A percentile compares a stretch with the other conserved stretches of the same genome.
Evolutionary conservation across 2,329 filamentous ascomycete species (phyloP).

Genomic region (Capronia epimyces): DNA sequence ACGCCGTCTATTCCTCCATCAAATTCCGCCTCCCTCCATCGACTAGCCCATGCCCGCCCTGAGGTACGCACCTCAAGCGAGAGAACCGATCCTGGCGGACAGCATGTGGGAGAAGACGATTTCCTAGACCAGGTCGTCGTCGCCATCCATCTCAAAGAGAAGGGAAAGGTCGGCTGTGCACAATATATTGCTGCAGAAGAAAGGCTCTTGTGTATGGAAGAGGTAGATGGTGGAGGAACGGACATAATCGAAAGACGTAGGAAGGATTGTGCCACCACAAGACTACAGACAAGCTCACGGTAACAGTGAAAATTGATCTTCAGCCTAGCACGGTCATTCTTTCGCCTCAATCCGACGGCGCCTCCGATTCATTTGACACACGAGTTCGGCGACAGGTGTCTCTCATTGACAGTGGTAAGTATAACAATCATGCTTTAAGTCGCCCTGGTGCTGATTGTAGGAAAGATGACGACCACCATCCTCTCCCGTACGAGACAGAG

Average conservation of each 20-base stretch:
- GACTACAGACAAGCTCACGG: slow-evolving; percentile 25
- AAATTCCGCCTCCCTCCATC: background rate
- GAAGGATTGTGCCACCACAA: slow-evolving; percentile 16
- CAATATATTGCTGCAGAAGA: slow-evolving; percentile 71
- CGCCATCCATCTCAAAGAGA: slow-evolving; percentile 69
- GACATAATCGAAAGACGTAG: slow-evolving; percentile 59
- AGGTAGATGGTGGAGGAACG: slow-evolving; percentile 63
- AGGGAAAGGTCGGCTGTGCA: slow-evolving; percentile 70
- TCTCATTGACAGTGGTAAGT: slow-evolving; percentile 32
- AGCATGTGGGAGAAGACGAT: slow-evolving; percentile 38
- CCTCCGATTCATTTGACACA: slow-evolving; percentile 22
- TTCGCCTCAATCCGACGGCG: slow-evolving; percentile 52
- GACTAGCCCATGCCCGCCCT: background rate
- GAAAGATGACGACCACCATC: slow-evolving; percentile 23
- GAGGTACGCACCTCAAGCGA: background rate
- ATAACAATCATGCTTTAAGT: background rate
- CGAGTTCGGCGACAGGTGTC: slow-evolving; percentile 36
- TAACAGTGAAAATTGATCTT: slow-evolving; percentile 55
- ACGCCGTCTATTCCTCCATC: slow-evolving; percentile 3
- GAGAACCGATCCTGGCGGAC: background rate
- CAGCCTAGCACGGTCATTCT: slow-evolving; percentile 57
- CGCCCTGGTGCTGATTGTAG: background rate
- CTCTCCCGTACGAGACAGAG: slow-evolving; percentile 59
- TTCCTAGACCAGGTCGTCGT: slow-evolving; percentile 65
- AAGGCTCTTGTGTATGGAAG: slow-evolving; percentile 69